A percentile compares a stretch with the other conserved stretches of the same genome.
Evolutionary conservation across 75 land plant species (phyloP).

Genomic region (Sequoia sempervirens): DNA sequence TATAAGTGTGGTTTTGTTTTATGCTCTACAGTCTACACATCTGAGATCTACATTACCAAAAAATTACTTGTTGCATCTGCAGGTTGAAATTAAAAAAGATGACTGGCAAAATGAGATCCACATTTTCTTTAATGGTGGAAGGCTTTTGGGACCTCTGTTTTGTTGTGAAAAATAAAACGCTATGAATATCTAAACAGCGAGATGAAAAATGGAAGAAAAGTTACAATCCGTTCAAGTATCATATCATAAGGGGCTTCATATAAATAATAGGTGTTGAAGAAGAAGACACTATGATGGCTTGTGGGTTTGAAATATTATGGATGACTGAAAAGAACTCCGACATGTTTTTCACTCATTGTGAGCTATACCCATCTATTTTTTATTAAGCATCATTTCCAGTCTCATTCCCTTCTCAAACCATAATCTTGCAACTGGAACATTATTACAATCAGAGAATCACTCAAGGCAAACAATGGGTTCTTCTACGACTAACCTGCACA

Average conservation of each 20-base stretch:
- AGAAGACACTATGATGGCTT: slow-evolving; percentile 67
- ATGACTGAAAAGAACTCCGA: slow-evolving; percentile 11
- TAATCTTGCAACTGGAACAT: slow-evolving; percentile 62
- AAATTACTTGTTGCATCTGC: slow-evolving; percentile 7
- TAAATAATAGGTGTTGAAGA: slow-evolving; percentile 86
- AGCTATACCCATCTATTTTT: slow-evolving; percentile 73
- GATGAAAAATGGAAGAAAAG: slow-evolving; percentile 25
- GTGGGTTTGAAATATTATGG: slow-evolving; percentile 34
- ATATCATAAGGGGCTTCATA: slow-evolving; percentile 52
- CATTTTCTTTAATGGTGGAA: slow-evolving; percentile 78
- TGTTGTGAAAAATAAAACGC: slow-evolving; percentile 44
- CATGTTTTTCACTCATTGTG: slow-evolving; percentile 60
- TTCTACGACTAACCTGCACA: slow-evolving; percentile 51
- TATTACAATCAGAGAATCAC: slow-evolving; percentile 76
- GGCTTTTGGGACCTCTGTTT: slow-evolving; percentile 83
- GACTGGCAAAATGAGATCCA: slow-evolving; percentile 48
- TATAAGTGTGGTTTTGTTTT: background rate
- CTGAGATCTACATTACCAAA: background rate
- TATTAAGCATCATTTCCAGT: slow-evolving; percentile 69
- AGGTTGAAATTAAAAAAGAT: slow-evolving; percentile 80
- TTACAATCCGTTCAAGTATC: slow-evolving; percentile 25
- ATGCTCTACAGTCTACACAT: background rate
- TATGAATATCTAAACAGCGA: slow-evolving; percentile 13
- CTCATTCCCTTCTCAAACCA: slow-evolving; percentile 85
- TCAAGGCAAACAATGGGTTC: slow-evolving; percentile 88